Evolutionary conservation across 805 yeast genomes (phyloP), one percentile per base, ranked within the genome.

Genomic region (Candida xyloterini): DNA sequence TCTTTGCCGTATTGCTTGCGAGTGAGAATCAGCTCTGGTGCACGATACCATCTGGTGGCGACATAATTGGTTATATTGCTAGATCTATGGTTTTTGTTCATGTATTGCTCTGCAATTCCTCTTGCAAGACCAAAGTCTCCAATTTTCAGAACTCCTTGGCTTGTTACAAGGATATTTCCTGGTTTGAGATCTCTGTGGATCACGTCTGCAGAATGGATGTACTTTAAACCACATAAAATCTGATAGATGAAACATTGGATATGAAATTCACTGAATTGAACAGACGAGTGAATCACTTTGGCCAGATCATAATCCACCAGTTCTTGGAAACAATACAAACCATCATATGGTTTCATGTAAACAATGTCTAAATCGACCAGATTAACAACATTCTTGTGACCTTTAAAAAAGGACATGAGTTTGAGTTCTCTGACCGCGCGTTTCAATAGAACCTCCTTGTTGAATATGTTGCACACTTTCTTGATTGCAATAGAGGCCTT

Each of bases 121-220:
- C 97, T 68, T 1, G 97, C 95, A 25, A 90, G 67, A 0, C 98
- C 98, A 68, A 90, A 90, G 63, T 90, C 98, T 62, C 97, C 88
- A 13, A 90, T 86, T 56, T 90, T 90, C 34, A 90, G 64, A 4
- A 62, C 67, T 0, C 98, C 97, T 39, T 78, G 79, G 2, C 77
- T 60, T 5, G 87, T 78, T 14, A 89, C 84, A 41, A 90, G 67
- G 4, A 90, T 81, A 58, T 90, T 90, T 0, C 95, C 95, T 0
- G 97, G 97, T 61, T 90, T 90, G 47, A 90, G 72, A 58, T 90
- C 98, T 41, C 98, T 71, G 59, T 90, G 98, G 39, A 90, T 82
- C 8, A 90, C 95, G 50, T 86, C 89, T 1, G 96, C 96, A 5
- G 93, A 79, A 61, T 90, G 98, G 35, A 90, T 83, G 55, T 87